phyloP scores from a whole-genome alignment of 768 basidiomycete species.

The Tylopilus intermedius region DNA sequence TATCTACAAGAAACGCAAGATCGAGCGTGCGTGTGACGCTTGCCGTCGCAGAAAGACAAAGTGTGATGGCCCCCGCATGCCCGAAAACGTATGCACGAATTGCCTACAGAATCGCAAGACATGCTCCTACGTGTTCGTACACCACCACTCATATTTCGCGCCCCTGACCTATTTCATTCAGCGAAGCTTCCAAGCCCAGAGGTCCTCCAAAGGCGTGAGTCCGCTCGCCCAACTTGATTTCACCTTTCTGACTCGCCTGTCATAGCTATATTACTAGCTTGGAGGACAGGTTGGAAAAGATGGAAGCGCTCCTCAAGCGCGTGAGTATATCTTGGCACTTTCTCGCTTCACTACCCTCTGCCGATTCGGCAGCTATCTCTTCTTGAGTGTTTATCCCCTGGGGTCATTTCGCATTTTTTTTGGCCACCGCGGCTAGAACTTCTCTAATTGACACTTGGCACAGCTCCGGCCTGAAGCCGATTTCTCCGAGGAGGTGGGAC shows the following conservation, averaged over 20 bases:
- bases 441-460: conserved; percentile 12
- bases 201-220: conserved; percentile 67
- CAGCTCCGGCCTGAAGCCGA: conserved; percentile 62
- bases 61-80: conserved; percentile 55
- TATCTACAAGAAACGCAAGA: conserved; percentile 39
- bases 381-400: background rate
- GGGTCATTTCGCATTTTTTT: background rate
- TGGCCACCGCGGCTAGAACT: background rate
- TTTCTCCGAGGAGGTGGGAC: conserved; percentile 59
- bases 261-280: conserved; percentile 52
- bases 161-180: conserved; percentile 20
- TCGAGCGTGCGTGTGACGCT: conserved; percentile 55
- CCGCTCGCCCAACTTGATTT: background rate
- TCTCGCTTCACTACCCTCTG: background rate
- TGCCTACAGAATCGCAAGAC: conserved; percentile 46
- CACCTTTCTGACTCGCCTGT: background rate
- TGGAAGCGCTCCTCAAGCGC: conserved; percentile 50
- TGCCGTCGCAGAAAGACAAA: conserved; percentile 56
- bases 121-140: conserved; percentile 58
- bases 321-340: conserved; percentile 30
- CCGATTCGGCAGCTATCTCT: background rate
- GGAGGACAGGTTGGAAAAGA: conserved; percentile 54
- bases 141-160: background rate
- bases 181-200: conserved; percentile 61
- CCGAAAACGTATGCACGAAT: conserved; percentile 51